Conservation (phyloP, 306 rosid species). For the Cucurbita moschata region DNA sequence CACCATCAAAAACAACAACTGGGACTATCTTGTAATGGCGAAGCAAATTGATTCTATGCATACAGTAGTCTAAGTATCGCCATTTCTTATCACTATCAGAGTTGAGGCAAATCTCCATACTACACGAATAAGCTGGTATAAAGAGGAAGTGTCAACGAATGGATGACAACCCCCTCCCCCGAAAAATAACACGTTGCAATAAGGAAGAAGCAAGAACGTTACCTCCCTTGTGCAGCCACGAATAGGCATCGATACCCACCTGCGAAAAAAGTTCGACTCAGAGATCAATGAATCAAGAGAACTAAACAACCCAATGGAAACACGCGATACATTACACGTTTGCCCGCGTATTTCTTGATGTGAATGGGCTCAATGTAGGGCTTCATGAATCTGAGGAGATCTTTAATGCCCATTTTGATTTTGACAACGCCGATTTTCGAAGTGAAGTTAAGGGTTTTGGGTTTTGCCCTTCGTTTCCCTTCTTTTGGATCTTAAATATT, state of each 20-base stretch:
- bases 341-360: constrained; percentile 60
- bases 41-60: constrained; percentile 46
- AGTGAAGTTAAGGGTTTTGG: background rate
- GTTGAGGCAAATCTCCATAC: constrained; percentile 79
- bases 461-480: background rate
- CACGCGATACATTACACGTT: constrained; percentile 34
- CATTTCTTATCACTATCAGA: constrained; percentile 44
- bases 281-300: background rate
- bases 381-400: constrained; percentile 86
- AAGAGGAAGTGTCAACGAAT: background rate
- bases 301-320: background rate
- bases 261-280: constrained; percentile 11
- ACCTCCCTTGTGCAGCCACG: constrained; percentile 99
- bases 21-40: constrained; percentile 35
- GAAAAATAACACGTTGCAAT: background rate
- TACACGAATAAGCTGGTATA: constrained; percentile 74
- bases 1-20: constrained; percentile 46
- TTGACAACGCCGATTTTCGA: background rate
- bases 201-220: background rate
- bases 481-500: background rate
- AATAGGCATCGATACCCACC: constrained; percentile 97
- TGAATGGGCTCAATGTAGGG: constrained; percentile 57
- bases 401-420: constrained; percentile 79
- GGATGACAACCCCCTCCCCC: background rate
- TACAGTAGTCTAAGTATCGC: constrained; percentile 66